phyloP scores from a whole-genome alignment of 2,329 filamentous ascomycete species.

The Hypoxylon sp. region DNA sequence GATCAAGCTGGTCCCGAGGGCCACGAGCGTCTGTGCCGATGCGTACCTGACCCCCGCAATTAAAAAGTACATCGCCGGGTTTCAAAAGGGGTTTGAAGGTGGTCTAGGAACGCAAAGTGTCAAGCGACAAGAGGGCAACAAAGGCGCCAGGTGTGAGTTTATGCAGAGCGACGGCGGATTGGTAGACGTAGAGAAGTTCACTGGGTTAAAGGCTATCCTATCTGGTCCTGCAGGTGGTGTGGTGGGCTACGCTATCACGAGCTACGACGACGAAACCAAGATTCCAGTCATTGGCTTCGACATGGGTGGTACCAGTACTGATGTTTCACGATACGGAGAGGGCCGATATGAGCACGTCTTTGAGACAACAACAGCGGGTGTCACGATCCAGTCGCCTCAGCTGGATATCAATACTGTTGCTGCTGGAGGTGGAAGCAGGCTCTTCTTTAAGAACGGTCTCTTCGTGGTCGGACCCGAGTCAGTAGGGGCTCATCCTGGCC shows the following conservation, averaged over 20 bases:
- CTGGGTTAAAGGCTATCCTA: constrained; percentile 85
- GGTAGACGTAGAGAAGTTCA: constrained; percentile 83
- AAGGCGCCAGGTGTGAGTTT: constrained; percentile 88
- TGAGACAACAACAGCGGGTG: constrained; percentile 93
- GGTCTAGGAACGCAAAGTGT: constrained; percentile 83
- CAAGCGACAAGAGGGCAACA: constrained; percentile 72
- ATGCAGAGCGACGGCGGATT: constrained; percentile 89
- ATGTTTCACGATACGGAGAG: constrained; percentile 87
- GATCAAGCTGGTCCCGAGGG: constrained; percentile 84
- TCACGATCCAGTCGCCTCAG: constrained; percentile 92
- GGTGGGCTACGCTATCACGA: constrained; percentile 91
- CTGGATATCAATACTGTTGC: constrained; percentile 96
- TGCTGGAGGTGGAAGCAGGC: constrained; percentile 84
- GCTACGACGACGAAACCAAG: constrained; percentile 84
- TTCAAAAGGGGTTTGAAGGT: constrained; percentile 83
- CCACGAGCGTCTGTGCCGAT: constrained; percentile 82
- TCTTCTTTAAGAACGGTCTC: constrained; percentile 90
- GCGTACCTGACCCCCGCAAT: constrained; percentile 85
- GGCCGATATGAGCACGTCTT: constrained; percentile 94
- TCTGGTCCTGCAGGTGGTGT: constrained; percentile 94
- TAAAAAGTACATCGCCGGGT: constrained; percentile 79
- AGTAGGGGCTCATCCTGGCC: constrained; percentile 88
- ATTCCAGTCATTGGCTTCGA: constrained; percentile 94
- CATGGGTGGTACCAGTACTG: constrained; percentile 90
- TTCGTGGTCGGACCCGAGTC: constrained; percentile 93